Conservation (phyloP, 768 basidiomycete genomes). For the Boletus reticulatus region DNA sequence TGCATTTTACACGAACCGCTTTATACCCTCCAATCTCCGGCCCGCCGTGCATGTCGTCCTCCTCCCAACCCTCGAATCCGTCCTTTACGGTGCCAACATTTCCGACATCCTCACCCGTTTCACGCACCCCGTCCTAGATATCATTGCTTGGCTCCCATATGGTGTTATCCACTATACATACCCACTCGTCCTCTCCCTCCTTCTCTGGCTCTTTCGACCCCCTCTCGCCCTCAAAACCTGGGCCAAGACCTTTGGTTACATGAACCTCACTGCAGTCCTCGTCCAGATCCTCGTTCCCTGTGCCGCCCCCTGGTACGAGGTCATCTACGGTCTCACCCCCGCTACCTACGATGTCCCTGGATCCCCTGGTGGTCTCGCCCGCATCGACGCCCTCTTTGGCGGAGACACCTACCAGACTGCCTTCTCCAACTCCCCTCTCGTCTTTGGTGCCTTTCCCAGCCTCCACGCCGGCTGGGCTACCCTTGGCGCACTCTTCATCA, state of each 20-base stretch:
- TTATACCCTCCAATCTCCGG: slow-evolving; percentile 72
- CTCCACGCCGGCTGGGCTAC: slow-evolving; percentile 91
- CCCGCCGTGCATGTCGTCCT: slow-evolving; percentile 89
- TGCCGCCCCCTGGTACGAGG: slow-evolving; percentile 96
- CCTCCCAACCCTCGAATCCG: slow-evolving; percentile 91
- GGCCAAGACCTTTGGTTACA: slow-evolving; percentile 86
- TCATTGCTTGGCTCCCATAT: slow-evolving; percentile 95
- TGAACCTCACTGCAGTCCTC: slow-evolving; percentile 87
- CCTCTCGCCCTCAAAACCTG: slow-evolving; percentile 80
- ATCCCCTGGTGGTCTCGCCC: slow-evolving; percentile 87
- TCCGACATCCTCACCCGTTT: slow-evolving; percentile 94
- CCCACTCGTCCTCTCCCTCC: slow-evolving; percentile 83
- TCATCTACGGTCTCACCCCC: slow-evolving; percentile 94
- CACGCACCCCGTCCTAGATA: slow-evolving; percentile 89
- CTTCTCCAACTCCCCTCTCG: slow-evolving; percentile 86
- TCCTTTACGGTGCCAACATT: slow-evolving; percentile 96
- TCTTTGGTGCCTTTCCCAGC: slow-evolving; percentile 96
- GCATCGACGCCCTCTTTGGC: slow-evolving; percentile 88
- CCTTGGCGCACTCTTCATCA: slow-evolving; percentile 88
- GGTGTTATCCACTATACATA: slow-evolving; percentile 89
- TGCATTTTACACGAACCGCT: slow-evolving; percentile 82
- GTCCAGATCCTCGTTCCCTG: slow-evolving; percentile 89
- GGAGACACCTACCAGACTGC: slow-evolving; percentile 69
- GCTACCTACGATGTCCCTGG: slow-evolving; percentile 92
- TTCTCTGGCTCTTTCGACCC: slow-evolving; percentile 88